Percentiles rank a stretch among this genome's conserved stretches.
phyloP scores from a whole-genome alignment of 1,284 basidiomycete genomes.

The Rhodofomes roseus region DNA sequence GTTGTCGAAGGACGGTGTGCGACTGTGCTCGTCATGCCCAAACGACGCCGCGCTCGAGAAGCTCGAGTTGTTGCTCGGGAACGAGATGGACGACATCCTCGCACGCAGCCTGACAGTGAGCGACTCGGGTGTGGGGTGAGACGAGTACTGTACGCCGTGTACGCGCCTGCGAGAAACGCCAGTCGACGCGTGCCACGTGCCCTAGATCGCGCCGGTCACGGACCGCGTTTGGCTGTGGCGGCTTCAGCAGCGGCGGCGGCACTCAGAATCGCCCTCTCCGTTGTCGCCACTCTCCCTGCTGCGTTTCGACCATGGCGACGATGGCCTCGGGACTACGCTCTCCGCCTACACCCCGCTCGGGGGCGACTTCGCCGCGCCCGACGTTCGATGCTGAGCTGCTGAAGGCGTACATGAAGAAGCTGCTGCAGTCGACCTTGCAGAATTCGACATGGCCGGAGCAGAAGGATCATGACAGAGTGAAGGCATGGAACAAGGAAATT shows the following conservation, averaged over 20 bases:
- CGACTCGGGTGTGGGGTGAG: too few species aligned
- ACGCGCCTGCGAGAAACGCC: conserved; percentile 2
- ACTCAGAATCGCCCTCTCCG: too few species aligned
- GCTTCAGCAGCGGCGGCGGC: neutral
- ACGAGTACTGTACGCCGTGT: neutral
- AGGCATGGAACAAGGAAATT: conserved; percentile 76
- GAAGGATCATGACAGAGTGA: conserved; percentile 65
- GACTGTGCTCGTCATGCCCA: conserved; percentile 35
- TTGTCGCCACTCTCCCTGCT: neutral
- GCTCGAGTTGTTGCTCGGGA: conserved; percentile 27
- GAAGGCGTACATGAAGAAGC: conserved; percentile 74
- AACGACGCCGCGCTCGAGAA: conserved; percentile 34
- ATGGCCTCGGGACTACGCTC: conserved; percentile 51
- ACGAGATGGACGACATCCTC: conserved; percentile 41
- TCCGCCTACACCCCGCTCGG: conserved; percentile 46
- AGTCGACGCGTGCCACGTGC: conserved; percentile 12
- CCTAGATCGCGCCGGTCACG: neutral
- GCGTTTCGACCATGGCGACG: conserved; percentile 6
- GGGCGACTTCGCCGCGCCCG: conserved; percentile 53
- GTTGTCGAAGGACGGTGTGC: conserved; percentile 39
- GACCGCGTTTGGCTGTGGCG: conserved; percentile 2
- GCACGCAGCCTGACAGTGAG: too few species aligned
- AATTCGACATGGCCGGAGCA: conserved; percentile 60
- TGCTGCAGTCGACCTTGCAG: conserved; percentile 64
- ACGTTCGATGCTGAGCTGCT: conserved; percentile 71